These are phyloP conservation scores for Trichoderma gamsii DNA, from an alignment of 495 filamentous ascomycete genomes.

Conservation along the genomic window DNA sequence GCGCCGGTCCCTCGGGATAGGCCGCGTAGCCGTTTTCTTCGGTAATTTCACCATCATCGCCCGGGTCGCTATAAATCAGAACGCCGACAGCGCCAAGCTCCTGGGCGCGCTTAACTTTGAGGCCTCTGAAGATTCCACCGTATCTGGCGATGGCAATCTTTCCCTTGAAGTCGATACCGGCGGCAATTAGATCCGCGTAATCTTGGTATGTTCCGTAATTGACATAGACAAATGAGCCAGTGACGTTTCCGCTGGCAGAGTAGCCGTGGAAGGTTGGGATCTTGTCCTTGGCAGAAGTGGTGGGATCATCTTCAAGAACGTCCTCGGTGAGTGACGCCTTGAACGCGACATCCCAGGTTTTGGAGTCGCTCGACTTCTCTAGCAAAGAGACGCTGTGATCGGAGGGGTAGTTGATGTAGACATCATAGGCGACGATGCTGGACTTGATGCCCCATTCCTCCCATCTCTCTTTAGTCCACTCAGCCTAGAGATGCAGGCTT, in stretches of 20 bases:
- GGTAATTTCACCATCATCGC: constrained; percentile 76
- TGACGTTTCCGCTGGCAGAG: constrained; percentile 85
- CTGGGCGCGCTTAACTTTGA: constrained; percentile 89
- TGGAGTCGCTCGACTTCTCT: constrained; percentile 41
- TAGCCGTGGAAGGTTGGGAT: constrained; percentile 96
- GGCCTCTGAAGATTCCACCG: constrained; percentile 76
- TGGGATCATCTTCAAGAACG: constrained; percentile 76
- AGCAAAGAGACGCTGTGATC: constrained; percentile 74
- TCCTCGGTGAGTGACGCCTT: constrained; percentile 83
- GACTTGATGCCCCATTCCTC: constrained; percentile 71
- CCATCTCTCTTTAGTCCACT: constrained; percentile 86
- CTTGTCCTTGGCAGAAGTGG: constrained; percentile 61
- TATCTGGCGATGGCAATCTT: constrained; percentile 88
- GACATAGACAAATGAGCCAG: constrained; percentile 68
- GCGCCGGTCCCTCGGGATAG: constrained; percentile 83
- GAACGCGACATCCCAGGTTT: constrained; percentile 58
- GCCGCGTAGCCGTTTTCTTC: constrained; percentile 71
- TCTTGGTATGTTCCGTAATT: constrained; percentile 85
- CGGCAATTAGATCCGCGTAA: constrained; percentile 73
- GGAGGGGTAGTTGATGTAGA: constrained; percentile 85
- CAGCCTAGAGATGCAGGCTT: constrained; percentile 47
- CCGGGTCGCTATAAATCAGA: constrained; percentile 82
- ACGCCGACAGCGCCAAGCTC: constrained; percentile 87
- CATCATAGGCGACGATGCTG: constrained; percentile 73
- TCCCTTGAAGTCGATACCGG: constrained; percentile 68